A percentile compares a stretch with the other conserved stretches of the same genome.
Evolutionary conservation across 192 early-diverging fungal species (phyloP).

Genomic region (Dimargaris cristalligena): DNA sequence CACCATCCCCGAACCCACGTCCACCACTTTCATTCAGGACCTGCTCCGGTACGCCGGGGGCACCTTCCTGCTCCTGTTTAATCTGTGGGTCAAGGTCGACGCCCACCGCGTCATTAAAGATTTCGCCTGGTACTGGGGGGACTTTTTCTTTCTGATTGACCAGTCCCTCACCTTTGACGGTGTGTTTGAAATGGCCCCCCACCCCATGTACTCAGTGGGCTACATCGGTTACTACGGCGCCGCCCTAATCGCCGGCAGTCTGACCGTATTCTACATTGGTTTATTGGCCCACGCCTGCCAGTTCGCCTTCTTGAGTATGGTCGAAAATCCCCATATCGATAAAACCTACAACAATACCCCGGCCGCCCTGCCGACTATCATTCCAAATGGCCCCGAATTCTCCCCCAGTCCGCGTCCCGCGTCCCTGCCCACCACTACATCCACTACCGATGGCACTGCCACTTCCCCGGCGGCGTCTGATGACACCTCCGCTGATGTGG

Average conservation of each 20-base stretch:
- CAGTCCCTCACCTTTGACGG: slow-evolving; percentile 83
- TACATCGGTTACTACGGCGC: slow-evolving; percentile 93
- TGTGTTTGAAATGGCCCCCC: slow-evolving; percentile 92
- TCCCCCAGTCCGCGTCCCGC: no score
- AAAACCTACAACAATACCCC: slow-evolving; percentile 42
- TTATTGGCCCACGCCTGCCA: slow-evolving; percentile 77
- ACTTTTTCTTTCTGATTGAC: slow-evolving; percentile 92
- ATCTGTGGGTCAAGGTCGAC: slow-evolving; percentile 92
- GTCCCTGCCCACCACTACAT: no score
- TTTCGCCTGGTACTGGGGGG: slow-evolving; percentile 99
- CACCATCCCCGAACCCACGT: slow-evolving; percentile 45
- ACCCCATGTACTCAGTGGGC: slow-evolving; percentile 98
- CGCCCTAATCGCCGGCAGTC: slow-evolving; percentile 77
- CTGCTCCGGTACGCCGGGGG: slow-evolving; percentile 64
- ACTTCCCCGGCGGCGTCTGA: no score
- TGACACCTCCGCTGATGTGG: no score
- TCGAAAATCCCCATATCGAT: slow-evolving; percentile 82
- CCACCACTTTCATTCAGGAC: slow-evolving; percentile 42
- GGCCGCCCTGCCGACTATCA: slow-evolving; percentile 26
- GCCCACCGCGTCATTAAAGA: slow-evolving; percentile 91
- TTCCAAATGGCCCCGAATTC: no score
- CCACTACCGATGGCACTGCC: no score
- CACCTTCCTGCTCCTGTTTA: slow-evolving; percentile 65
- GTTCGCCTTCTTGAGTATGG: slow-evolving; percentile 72
- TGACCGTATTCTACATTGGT: slow-evolving; percentile 78